phyloP scores from a whole-genome alignment of 2,329 filamentous ascomycete genomes.

The Claviceps sp. region DNA sequence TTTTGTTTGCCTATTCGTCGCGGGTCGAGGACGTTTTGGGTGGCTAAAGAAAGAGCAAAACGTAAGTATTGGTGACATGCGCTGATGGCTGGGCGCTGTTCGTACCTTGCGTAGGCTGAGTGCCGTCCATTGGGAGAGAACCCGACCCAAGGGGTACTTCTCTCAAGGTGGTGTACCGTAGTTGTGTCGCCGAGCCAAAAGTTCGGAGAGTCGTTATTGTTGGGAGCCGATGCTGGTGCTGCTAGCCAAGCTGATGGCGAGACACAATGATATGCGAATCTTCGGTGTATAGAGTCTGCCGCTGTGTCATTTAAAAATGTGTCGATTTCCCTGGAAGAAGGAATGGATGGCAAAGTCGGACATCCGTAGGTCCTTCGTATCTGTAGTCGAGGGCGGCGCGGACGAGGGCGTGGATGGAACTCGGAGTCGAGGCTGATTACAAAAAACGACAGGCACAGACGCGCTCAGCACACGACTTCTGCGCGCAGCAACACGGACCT shows the following conservation, averaged over 20 bases:
- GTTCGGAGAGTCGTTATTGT: background rate
- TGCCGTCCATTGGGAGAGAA: slow-evolving; percentile 29
- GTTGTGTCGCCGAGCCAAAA: background rate
- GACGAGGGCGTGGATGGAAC: background rate
- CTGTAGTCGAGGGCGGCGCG: background rate
- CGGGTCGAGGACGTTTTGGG: slow-evolving; percentile 52
- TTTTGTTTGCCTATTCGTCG: slow-evolving; percentile 66
- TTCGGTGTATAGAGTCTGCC: background rate
- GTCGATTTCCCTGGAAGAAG: background rate
- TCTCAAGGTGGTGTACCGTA: background rate
- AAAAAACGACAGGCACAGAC: too few species aligned
- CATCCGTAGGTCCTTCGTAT: too few species aligned
- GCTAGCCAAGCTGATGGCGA: background rate
- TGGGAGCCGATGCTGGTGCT: background rate
- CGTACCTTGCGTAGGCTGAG: slow-evolving; percentile 30
- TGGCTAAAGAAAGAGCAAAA: slow-evolving; percentile 6
- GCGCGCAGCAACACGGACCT: too few species aligned
- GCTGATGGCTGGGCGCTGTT: background rate
- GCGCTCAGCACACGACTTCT: too few species aligned
- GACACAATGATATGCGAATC: background rate
- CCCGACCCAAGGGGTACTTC: slow-evolving; percentile 8
- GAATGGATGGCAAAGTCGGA: background rate
- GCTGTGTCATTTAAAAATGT: background rate
- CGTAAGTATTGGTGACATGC: background rate
- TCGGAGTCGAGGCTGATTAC: background rate